Evolutionary conservation across 164 flowering plant species (phyloP), one percentile per base, ranked within the genome.

Genomic region (Malania oleifera): DNA sequence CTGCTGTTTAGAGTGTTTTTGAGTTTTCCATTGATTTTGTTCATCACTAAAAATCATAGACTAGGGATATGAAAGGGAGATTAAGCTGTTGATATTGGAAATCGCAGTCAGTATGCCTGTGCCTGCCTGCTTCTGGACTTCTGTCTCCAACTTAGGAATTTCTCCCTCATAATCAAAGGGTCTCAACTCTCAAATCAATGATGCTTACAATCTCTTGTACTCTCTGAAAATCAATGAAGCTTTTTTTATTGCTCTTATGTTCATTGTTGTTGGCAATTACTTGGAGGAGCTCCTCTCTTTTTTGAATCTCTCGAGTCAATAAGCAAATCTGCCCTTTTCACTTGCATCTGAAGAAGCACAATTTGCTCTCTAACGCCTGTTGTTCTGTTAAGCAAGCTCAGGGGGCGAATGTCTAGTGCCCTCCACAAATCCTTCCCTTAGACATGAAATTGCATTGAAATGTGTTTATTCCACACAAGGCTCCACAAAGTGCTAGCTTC

Each of bases 281-380:
- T 53, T 66, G 75, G 23, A 80, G 68, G 38, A 81, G 75, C 31
- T 80, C 83, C 38, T 80, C 80, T 67, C 85, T 72, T 62, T 70
- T 73, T 26, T 66, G 75, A 65, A 73, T 41, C 65, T 85, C 89
- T 46, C 22, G 73, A 57, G 34, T 83, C 86, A 43, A 76, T 56
- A 27, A 73, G 68, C 56, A 79, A 52, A 8, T 77, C 74, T 0
- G 64, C 76, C 40, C 81, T 67, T 50, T 68, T 82, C 0, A 81
- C 74, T 44, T 88, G 96, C 66, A 62, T 83, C 67, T 75, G 86
- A 29, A 83, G 80, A 59, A 88, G 85, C 73, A 81, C 91, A 15
- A 88, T 77, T 72, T 88, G 92, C 71, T 88, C 96, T 66, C 75
- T 70, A 18, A 61, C 73, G 61, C 85, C 96, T 0, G 69, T 54